These are phyloP conservation scores for Ochromonas danica DNA, from an alignment of 108 stramenopile species.

Conservation along the genomic window DNA sequence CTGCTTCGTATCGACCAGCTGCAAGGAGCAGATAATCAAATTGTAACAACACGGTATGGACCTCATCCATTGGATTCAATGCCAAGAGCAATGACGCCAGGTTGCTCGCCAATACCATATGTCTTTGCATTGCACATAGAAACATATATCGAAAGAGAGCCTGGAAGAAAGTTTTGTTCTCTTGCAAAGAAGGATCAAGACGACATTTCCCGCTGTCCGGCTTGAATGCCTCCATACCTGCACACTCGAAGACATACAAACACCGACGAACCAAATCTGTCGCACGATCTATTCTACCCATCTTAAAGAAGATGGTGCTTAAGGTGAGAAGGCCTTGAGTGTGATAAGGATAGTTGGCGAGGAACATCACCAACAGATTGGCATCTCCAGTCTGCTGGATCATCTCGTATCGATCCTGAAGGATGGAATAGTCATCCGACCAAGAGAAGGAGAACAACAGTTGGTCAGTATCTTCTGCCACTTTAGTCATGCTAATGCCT, in stretches of 20 bases:
- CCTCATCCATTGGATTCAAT: background rate
- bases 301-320: background rate
- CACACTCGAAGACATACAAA: background rate
- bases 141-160: background rate
- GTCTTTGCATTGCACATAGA: background rate
- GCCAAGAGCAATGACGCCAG: background rate
- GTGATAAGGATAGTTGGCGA: background rate
- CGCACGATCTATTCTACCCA: background rate
- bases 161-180: background rate
- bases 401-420: background rate
- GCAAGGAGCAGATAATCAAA: background rate
- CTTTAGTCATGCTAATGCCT: conserved; percentile 2
- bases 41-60: background rate
- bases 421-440: background rate
- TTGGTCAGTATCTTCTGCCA: background rate
- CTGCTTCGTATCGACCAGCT: background rate
- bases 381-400: background rate
- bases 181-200: background rate
- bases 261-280: background rate
- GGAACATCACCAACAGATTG: background rate
- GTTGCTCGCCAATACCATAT: background rate
- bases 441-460: background rate
- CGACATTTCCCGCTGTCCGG: background rate
- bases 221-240: background rate
- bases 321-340: background rate